A percentile compares a stretch with the other conserved stretches of the same genome.
phyloP scores from a whole-genome alignment of 1,139 yeast species.

The Saccharomyces hybrid region DNA sequence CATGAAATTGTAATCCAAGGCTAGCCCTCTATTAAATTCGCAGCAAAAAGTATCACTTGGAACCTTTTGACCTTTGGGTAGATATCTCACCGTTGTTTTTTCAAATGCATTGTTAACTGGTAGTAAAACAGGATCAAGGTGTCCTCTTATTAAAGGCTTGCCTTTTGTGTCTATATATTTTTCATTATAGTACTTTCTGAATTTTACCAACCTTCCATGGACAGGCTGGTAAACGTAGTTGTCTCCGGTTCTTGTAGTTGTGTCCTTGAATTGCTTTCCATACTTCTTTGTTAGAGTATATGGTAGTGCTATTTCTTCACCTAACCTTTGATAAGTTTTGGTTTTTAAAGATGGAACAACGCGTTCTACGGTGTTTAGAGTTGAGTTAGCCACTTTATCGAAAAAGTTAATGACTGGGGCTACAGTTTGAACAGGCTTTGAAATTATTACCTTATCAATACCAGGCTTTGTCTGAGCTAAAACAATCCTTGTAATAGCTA shows the following conservation, averaged over 20 bases:
- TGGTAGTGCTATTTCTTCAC: constrained; percentile 29
- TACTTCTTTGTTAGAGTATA: constrained; percentile 22
- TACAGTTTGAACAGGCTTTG: constrained; percentile 30
- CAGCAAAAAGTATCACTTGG: constrained; percentile 41
- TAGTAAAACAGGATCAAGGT: constrained; percentile 53
- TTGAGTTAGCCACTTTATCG: constrained; percentile 31
- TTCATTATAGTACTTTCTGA: constrained; percentile 38
- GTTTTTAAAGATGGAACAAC: constrained; percentile 32
- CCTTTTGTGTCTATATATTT: constrained; percentile 49
- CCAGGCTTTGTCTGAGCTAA: constrained; percentile 41
- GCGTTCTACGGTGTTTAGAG: constrained; percentile 31
- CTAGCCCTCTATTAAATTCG: constrained; percentile 45
- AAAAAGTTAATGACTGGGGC: constrained; percentile 34
- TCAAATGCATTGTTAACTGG: constrained; percentile 55
- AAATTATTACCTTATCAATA: constrained; percentile 30
- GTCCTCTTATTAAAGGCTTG: constrained; percentile 51
- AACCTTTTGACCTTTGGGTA: constrained; percentile 44
- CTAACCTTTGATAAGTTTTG: constrained; percentile 29
- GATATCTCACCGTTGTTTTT: constrained; percentile 36
- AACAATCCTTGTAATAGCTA: constrained; percentile 36
- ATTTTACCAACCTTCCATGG: constrained; percentile 34
- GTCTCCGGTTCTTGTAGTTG: constrained; percentile 22
- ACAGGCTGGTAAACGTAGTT: constrained; percentile 40
- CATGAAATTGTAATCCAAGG: constrained; percentile 38
- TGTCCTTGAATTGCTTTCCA: constrained; percentile 27